These are phyloP conservation scores for Trichoderma koningiopsis DNA, from an alignment of 2,329 filamentous ascomycete genomes.

Conservation along the genomic window DNA sequence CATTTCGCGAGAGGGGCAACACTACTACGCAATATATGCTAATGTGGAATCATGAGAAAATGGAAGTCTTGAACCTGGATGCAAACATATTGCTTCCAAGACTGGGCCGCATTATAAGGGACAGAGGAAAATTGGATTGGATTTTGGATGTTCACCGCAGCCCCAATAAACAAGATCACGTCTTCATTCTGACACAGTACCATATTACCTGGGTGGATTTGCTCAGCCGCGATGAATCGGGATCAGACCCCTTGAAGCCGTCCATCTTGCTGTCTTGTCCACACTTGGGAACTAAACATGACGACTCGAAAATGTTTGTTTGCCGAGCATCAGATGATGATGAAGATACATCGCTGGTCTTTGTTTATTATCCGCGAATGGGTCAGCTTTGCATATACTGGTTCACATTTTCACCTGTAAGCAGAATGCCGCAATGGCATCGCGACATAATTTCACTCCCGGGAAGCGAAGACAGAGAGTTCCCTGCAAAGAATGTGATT, in stretches of 20 bases:
- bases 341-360: slow-evolving; percentile 36
- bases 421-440: slow-evolving; percentile 42
- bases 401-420: slow-evolving; percentile 35
- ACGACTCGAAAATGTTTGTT: slow-evolving; percentile 36
- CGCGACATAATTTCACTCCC: slow-evolving; percentile 39
- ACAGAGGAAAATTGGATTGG: slow-evolving; percentile 36
- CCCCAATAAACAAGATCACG: slow-evolving; percentile 48
- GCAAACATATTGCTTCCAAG: slow-evolving; percentile 35
- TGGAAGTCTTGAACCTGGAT: slow-evolving; percentile 43
- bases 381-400: slow-evolving; percentile 42
- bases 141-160: slow-evolving; percentile 61
- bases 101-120: slow-evolving; percentile 34
- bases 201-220: slow-evolving; percentile 54
- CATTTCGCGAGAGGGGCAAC: slow-evolving; percentile 13
- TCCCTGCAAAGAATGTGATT: slow-evolving; percentile 25
- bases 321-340: slow-evolving; percentile 33
- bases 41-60: slow-evolving; percentile 42
- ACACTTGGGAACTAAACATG: slow-evolving; percentile 34
- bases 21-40: slow-evolving; percentile 34
- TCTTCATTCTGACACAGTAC: slow-evolving; percentile 61
- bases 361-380: slow-evolving; percentile 38
- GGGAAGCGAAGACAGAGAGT: slow-evolving; percentile 19
- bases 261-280: slow-evolving; percentile 36
- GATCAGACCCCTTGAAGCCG: slow-evolving; percentile 28
- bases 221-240: slow-evolving; percentile 27